These are phyloP conservation scores for Schizophyllum amplum DNA, from an alignment of 1,284 basidiomycete genomes.

Conservation along the genomic window DNA sequence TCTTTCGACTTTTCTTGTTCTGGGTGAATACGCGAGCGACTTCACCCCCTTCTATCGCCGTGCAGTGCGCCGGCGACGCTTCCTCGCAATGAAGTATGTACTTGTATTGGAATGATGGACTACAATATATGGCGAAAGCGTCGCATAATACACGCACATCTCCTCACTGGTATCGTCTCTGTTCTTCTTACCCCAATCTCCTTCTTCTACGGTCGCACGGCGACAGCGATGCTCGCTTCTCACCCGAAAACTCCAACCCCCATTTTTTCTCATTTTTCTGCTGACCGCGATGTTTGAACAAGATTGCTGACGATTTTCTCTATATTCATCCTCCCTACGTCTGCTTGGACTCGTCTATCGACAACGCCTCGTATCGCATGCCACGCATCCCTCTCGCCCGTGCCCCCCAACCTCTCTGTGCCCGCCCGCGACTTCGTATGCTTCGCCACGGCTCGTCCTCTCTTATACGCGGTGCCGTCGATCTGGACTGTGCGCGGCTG, in stretches of 20 bases:
- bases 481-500: background rate
- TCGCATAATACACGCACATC: background rate
- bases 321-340: background rate
- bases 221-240: background rate
- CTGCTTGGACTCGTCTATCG: background rate
- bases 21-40: background rate
- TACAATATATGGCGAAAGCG: background rate
- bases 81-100: background rate
- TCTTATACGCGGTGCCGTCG: background rate
- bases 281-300: conserved; percentile 1
- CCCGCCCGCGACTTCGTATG: background rate
- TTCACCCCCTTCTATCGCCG: background rate
- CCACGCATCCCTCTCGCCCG: background rate
- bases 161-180: background rate
- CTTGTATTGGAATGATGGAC: background rate
- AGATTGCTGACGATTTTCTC: background rate
- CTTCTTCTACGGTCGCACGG: background rate
- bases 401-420: background rate
- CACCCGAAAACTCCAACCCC: background rate
- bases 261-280: background rate
- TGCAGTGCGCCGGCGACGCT: background rate
- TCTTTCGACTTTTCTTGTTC: background rate
- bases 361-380: background rate
- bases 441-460: background rate
- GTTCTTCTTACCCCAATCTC: background rate